Base-by-base conservation (phyloP, 129 eudicot genomes). In the Artemisia annua region DNA sequence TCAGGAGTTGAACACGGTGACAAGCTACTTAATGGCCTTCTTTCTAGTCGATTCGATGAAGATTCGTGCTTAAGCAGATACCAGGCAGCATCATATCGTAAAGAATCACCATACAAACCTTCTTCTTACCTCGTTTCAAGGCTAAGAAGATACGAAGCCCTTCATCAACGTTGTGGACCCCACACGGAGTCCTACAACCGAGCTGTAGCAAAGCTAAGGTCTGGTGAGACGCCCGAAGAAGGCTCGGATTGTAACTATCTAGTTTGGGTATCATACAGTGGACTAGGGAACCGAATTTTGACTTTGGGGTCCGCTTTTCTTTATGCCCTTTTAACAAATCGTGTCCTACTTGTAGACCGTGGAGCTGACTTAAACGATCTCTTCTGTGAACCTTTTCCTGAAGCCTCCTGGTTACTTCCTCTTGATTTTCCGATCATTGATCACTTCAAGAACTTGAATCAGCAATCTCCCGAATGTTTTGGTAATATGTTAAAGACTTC, bases 311-410 rank as follows among this genome's bases (percentile, higher is more conserved):
- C 96, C 5, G 85, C 96, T 35, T 89, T 87, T 73, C 87, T 89
- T 22, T 89, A 89, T 46, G 93, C 96, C 24, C 83, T 89, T 68
- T 80, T 89, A n/a, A 89, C 96, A 11, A 75, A 87, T 24, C 85
- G 96, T 2, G 88, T 89, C 30, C 81, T 89, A n/a, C 87, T 87
- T 43, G 81, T 89, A 53, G 90, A 87, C 48, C 87, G 83, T 60
- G 90, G 90, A 66, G 74, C 35, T 43, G 88, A 87, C 79, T 70
- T 87, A 54, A 79, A 78, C 28, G 90, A 85, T 74, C 90, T 89
- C 60, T 87, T 89, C 67, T 89, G 96, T 14, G 96, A 89, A 70
- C 93, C 96, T 8, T 89, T 89, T 69, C 96, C 93, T 0, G 82
- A 85, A 48, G 83, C 52, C 32, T 87, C 93, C 2, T 89, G 96